These are phyloP conservation scores for Tetraselmis chui DNA, from an alignment of 139 green algal genomes.

Conservation along the genomic window DNA sequence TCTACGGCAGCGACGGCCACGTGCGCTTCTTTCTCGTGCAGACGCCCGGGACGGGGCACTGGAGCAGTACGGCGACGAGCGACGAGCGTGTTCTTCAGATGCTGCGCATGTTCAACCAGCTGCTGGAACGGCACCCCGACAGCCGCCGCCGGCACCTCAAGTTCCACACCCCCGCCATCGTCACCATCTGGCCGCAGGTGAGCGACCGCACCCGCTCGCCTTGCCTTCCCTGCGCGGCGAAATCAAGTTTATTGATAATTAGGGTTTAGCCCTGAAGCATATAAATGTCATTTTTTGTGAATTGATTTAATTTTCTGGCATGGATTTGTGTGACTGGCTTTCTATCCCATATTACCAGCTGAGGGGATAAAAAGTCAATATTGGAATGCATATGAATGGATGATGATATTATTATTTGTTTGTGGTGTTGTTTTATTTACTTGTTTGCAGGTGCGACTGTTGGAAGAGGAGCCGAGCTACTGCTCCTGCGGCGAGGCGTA, in stretches of 20 bases:
- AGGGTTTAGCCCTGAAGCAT: too few species aligned
- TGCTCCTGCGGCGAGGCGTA: constrained; percentile 84
- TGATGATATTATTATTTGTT: too few species aligned
- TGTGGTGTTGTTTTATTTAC: too few species aligned
- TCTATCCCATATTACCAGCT: too few species aligned
- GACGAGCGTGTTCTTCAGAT: constrained; percentile 75
- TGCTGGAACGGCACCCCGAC: constrained; percentile 71
- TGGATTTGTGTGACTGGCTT: too few species aligned
- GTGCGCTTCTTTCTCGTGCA: constrained; percentile 79
- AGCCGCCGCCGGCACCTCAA: constrained; percentile 55
- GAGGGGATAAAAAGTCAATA: too few species aligned
- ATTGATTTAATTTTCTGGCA: too few species aligned
- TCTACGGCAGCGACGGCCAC: constrained; percentile 81
- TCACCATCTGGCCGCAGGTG: constrained; percentile 78
- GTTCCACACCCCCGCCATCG: constrained; percentile 76
- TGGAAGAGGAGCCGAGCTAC: constrained; percentile 87
- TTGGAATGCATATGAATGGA: too few species aligned
- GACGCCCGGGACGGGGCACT: constrained; percentile 36
- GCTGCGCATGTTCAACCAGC: constrained; percentile 64
- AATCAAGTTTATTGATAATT: too few species aligned
- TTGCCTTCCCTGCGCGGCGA: too few species aligned
- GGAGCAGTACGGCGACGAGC: constrained; percentile 18
- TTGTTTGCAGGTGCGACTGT: constrained; percentile 65
- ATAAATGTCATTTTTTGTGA: too few species aligned
- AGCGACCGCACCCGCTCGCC: too few species aligned